Evolutionary conservation across 495 filamentous ascomycete genomes (phyloP).

Genomic region (Daldinia loculata): DNA sequence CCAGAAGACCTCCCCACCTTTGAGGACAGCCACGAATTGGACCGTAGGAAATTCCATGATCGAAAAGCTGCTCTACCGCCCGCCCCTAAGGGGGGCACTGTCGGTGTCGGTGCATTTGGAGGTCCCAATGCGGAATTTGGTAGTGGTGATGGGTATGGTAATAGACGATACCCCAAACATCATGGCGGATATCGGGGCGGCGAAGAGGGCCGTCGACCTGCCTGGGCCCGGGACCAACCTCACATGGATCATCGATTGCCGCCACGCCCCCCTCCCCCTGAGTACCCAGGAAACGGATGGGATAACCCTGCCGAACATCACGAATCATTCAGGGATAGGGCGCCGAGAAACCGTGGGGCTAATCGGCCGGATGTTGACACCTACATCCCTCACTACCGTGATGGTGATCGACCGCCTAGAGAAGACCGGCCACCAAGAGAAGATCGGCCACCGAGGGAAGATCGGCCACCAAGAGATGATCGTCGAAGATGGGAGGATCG

Average conservation of each 20-base stretch:
- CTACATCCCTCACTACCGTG: conserved; percentile 66
- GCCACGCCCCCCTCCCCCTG: conserved; percentile 55
- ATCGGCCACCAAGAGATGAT: conserved; percentile 57
- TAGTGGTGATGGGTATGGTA: conserved; percentile 57
- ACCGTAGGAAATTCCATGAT: conserved; percentile 85
- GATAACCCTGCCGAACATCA: conserved; percentile 52
- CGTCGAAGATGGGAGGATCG: conserved; percentile 57
- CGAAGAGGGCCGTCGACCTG: conserved; percentile 55
- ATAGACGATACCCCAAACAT: conserved; percentile 51
- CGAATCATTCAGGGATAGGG: conserved; percentile 47
- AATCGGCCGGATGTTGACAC: conserved; percentile 62
- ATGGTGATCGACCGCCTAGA: conserved; percentile 35
- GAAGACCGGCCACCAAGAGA: conserved; percentile 46
- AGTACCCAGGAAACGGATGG: conserved; percentile 48
- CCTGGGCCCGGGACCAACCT: conserved; percentile 50
- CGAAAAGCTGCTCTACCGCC: conserved; percentile 82
- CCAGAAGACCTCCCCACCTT: conserved; percentile 87
- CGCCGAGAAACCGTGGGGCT: conserved; percentile 47
- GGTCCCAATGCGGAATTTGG: conserved; percentile 58
- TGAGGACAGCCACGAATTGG: conserved; percentile 94
- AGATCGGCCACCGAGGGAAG: conserved; percentile 51
- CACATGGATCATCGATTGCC: conserved; percentile 58
- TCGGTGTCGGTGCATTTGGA: conserved; percentile 76
- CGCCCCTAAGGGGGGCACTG: conserved; percentile 86
- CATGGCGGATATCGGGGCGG: conserved; percentile 48